Evolutionary conservation across 2,329 filamentous ascomycete genomes (phyloP).

Genomic region (Scytalidium lignicola): DNA sequence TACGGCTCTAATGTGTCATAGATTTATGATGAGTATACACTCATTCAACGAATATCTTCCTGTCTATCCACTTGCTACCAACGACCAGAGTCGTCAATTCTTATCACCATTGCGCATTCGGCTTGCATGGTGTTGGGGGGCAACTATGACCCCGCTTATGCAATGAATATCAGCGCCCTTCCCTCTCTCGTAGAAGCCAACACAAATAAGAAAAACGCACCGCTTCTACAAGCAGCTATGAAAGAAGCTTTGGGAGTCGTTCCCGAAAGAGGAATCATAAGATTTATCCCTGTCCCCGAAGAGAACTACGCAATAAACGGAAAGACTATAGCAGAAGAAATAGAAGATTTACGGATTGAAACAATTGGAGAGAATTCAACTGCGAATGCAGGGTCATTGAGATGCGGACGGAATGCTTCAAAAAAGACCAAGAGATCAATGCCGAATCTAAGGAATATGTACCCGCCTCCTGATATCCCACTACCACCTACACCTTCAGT

Average conservation of each 20-base stretch:
- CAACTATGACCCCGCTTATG: conserved; percentile 74
- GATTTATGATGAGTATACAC: conserved; percentile 70
- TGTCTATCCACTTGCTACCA: conserved; percentile 72
- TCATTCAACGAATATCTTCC: conserved; percentile 69
- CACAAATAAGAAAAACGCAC: conserved; percentile 76
- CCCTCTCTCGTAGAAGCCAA: conserved; percentile 63
- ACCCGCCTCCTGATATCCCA: neutral
- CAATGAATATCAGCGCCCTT: conserved; percentile 67
- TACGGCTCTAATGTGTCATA: conserved; percentile 30
- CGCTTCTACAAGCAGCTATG: conserved; percentile 72
- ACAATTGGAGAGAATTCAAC: conserved; percentile 6
- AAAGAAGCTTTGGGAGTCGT: conserved; percentile 63
- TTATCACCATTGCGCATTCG: conserved; percentile 71
- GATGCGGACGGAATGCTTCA: conserved; percentile 18
- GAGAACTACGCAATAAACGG: conserved; percentile 68
- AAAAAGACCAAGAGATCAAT: conserved; percentile 33
- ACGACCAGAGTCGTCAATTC: conserved; percentile 66
- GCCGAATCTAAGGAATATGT: conserved; percentile 12
- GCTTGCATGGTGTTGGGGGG: conserved; percentile 70
- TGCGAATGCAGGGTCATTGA: conserved; percentile 14
- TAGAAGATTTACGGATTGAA: conserved; percentile 44
- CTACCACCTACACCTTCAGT: neutral
- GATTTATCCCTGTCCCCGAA: conserved; percentile 65
- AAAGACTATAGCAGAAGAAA: conserved; percentile 62
- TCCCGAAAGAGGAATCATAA: conserved; percentile 63